Evolutionary conservation across 116 monocot genomes (phyloP), one percentile per base, ranked within the genome.

Genomic region (Iris pallida): DNA sequence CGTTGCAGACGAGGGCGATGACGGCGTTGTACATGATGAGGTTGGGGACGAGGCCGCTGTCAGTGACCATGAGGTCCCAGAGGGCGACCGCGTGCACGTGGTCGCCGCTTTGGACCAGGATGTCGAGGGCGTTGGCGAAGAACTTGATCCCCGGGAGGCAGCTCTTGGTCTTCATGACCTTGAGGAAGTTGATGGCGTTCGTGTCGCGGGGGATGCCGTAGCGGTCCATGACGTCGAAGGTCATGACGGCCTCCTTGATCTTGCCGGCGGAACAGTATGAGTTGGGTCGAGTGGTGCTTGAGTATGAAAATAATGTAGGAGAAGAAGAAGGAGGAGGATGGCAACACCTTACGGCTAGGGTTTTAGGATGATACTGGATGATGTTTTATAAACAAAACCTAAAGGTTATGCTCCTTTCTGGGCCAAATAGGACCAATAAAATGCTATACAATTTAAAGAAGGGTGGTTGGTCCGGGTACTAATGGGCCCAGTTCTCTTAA

Each of bases 161-260:
- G 0, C 70, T 73, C 51, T 90, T 94, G 57, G 43, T n/a, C 68
- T 85, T 80, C 90, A 94, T 94, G 42, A 90, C 86, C 20, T 71
- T 72, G 30, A 94, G 79, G 72, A 90, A 90, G 53, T 90, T 82
- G 65, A 94, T 9, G 30, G 85, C 87, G 62, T 94, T 94, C 63
- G 64, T 42, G 56, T 90, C 87, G 13, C 53, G 82, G 14, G 65
- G 11, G 52, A 94, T 17, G 53, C 83, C 94, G 72, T 87, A 94
- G 47, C 90, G 82, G 47, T 84, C 90, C 94, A 94, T 90, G 73
- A 90, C 85, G 46, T 94, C 90, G 68, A 94, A 94, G 68, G 85
- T 80, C 82, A 80, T 83, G 74, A 83, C 48, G 62, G 90, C 94
- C 46, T 94, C 90, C 76, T 83, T 82, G 73, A 90, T 15, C 49